Evolutionary conservation across 2,329 filamentous ascomycete species (phyloP), one percentile per base, ranked within the genome.

Genomic region (Phyllosticta citriasiana): DNA sequence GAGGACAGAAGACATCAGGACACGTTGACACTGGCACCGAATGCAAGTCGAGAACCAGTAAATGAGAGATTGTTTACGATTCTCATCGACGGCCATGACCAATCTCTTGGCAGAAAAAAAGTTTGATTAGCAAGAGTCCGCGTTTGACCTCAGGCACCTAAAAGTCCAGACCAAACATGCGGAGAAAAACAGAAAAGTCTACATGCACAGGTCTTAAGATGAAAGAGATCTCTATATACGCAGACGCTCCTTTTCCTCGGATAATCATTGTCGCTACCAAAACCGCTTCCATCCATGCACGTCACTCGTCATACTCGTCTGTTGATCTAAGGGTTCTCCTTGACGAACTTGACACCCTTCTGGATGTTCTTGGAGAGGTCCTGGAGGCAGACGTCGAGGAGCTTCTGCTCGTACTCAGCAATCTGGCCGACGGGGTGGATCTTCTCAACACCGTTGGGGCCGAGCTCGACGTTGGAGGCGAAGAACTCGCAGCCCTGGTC

Each of bases 401-500:
- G 87, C 79, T 87, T 86, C 85, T 96, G 81, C 88, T 99, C 94
- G 77, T 86, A 81, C 71, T 86, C 84, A 73, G 90, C 89, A 74
- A 97, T 74, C 78, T 89, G 82, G 78, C 94, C 94, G 70, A 99
- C 80, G 70, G 88, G 86, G 76, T 88, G 83, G 77, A 97, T 93
- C 85, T 96, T 88, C 84, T 94, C 87, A 67, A 95, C 93, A 82
- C 94, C 94, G 77, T 93, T 88, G 76, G 92, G 91, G 80, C 94
- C 94, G 73, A 99, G 89, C 83, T 96, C 90, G 74, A 99, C 89
- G 78, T 86, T 88, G 80, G 88, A 92, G 75, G 91, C 88, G 82
- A 99, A 99, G 89, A 96, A 99, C 64, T 96, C 89, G 72, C 96
- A 85, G 73, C 93, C 94, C 82, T 95, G 88, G 82, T 97, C 91